Evolutionary conservation across 1,284 basidiomycete genomes (phyloP).

Genomic region (Boletellus deceptivus): DNA sequence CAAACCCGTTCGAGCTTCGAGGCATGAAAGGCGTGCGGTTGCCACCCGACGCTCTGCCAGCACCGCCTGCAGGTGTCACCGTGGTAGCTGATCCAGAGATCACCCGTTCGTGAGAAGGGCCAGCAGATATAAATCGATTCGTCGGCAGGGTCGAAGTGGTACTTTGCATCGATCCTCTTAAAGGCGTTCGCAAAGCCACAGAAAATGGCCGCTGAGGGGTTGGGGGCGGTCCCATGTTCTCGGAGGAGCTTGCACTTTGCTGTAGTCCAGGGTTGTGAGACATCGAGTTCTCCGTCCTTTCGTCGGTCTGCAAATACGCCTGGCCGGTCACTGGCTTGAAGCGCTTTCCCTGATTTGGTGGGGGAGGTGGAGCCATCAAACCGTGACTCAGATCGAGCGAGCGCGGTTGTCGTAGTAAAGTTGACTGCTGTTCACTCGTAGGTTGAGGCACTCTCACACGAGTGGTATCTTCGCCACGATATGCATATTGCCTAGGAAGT

Average conservation of each 20-base stretch:
- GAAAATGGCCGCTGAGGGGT: constrained; percentile 33
- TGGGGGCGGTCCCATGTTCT: constrained; percentile 27
- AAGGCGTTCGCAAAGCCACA: constrained; percentile 19
- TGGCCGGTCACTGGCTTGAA: constrained; percentile 27
- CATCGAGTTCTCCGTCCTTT: constrained; percentile 9
- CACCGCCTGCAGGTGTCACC: constrained; percentile 4
- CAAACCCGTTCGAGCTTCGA: constrained; percentile 27
- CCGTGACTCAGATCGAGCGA: constrained; percentile 11
- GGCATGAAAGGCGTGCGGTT: constrained; percentile 52
- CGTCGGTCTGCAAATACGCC: constrained; percentile 7
- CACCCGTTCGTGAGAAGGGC: constrained; percentile 20
- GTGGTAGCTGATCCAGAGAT: constrained; percentile 9
- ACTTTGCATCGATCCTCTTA: constrained; percentile 17
- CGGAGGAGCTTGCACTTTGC: constrained; percentile 9
- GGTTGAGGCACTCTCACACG: constrained; percentile 36
- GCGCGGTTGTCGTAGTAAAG: constrained; percentile 23
- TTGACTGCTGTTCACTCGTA: constrained; percentile 38
- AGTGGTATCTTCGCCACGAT: constrained; percentile 44
- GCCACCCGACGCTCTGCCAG: constrained; percentile 26
- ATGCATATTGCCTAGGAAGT: constrained; percentile 56
- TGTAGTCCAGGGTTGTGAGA: constrained; percentile 10
- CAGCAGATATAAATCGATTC: constrained; percentile 29
- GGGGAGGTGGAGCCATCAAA: constrained; percentile 28
- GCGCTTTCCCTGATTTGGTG: constrained; percentile 19
- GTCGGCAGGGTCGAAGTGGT: constrained; percentile 19